phyloP scores from a whole-genome alignment of 2,329 filamentous ascomycete genomes.

The Fusarium sp. region DNA sequence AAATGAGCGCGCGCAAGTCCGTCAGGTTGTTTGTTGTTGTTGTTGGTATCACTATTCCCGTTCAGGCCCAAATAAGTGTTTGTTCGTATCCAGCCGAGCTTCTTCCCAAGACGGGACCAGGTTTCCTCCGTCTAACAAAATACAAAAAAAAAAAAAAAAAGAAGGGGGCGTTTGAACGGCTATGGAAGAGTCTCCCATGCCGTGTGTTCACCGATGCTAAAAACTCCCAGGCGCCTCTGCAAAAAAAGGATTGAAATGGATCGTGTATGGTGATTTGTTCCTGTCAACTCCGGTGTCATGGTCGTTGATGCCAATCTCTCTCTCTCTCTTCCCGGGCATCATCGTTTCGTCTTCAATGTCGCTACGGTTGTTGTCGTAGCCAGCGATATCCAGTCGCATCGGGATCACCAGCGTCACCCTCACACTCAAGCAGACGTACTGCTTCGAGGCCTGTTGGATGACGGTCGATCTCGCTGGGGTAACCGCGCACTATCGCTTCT shows the following conservation, averaged over 20 bases:
- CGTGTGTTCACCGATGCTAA: slow-evolving; percentile 33
- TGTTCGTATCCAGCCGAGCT: slow-evolving; percentile 30
- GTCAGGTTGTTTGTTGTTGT: slow-evolving; percentile 14
- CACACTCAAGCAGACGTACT: slow-evolving; percentile 30
- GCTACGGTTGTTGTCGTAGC: slow-evolving; percentile 3
- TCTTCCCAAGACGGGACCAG: slow-evolving; percentile 13
- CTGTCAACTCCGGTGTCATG: slow-evolving; percentile 41
- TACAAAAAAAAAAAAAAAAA: slow-evolving; percentile 23
- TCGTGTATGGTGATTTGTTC: slow-evolving; percentile 36
- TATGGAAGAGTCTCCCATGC: slow-evolving; percentile 20
- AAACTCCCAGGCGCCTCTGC: slow-evolving; percentile 46
- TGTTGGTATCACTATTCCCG: slow-evolving; percentile 44
- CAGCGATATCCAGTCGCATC: neutral
- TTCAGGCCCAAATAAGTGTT: slow-evolving; percentile 16
- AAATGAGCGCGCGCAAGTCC: slow-evolving; percentile 34
- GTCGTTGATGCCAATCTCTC: slow-evolving; percentile 22
- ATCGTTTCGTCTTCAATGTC: slow-evolving; percentile 19
- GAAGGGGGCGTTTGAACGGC: slow-evolving; percentile 3
- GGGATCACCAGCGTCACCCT: neutral
- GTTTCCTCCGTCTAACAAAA: slow-evolving; percentile 33
- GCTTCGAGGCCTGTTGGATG: slow-evolving; percentile 33
- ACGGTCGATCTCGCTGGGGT: slow-evolving; percentile 27
- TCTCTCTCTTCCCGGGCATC: slow-evolving; percentile 19
- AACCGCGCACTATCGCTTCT: slow-evolving; percentile 41
- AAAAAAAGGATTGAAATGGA: slow-evolving; percentile 39